Evolutionary conservation across 225 moss, liverwort and hornwort genomes (phyloP), one percentile per base, ranked within the genome.

Genomic region (Climacium dendroides): DNA sequence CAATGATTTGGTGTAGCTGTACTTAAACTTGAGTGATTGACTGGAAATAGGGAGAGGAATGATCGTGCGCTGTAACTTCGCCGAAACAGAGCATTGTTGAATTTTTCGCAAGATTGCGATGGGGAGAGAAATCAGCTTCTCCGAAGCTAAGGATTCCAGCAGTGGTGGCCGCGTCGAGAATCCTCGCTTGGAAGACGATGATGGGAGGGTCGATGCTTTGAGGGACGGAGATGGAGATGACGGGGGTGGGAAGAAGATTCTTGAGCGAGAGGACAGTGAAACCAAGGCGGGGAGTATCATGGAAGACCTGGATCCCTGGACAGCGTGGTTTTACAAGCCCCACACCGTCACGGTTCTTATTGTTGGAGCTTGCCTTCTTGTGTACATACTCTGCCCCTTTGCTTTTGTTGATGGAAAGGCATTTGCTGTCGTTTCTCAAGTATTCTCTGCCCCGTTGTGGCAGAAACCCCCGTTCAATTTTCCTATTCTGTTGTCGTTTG

Each of bases 221-320:
- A 79, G 74, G 72, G 65, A 74, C 24, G 81, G 48, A 64, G 75
- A 90, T 74, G 78, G 83, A 52, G 28, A 19, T 72, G 72, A 67
- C 62, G 57, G 78, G 54, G 76, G n/a, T 60, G 83, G 77, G 71
- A 85, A 85, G 19, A 91, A 57, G 80, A 47, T 16, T n/a, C 54
- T 88, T 67, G 90, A 72, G 85, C 79, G 88, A 58, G 92, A 92
- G 89, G 95, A 95, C 54, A 90, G 91, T 81, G 95, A 94, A 84
- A 85, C 92, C 57, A 95, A 86, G 94, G 95, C 95, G 57, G 72
- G 83, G 88, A 95, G 90, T 84, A 89, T 96, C 76, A 86, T 96
- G 93, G 88, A 84, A 48, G 98, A 97, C 86, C 74, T 99, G 88
- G 96, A 97, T 94, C 97, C 97, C 20, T 99, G 94, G 97, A 99